Evolutionary conservation across 2,329 filamentous ascomycete genomes (phyloP).

Genomic region (Tolypocladium album): DNA sequence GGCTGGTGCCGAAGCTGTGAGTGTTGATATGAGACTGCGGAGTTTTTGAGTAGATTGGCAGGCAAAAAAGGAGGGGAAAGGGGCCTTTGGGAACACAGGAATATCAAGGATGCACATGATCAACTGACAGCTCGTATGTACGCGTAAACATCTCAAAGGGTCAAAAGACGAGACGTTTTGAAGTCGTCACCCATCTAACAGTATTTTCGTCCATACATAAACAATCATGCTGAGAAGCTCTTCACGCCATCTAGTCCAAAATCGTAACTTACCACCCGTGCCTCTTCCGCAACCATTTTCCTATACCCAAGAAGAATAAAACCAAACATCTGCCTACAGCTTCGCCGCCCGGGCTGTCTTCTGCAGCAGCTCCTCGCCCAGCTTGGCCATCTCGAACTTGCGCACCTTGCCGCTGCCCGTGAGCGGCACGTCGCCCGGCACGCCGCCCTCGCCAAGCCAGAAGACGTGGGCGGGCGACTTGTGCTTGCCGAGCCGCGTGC

Average conservation of each 20-base stretch:
- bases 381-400: slow-evolving; percentile 52
- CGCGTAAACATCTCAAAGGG: neutral
- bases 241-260: neutral
- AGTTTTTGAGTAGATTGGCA: neutral
- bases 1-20: slow-evolving; percentile 43
- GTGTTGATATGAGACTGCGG: neutral
- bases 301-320: neutral
- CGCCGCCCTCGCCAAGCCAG: slow-evolving; percentile 55
- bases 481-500: slow-evolving; percentile 49
- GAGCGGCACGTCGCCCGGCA: slow-evolving; percentile 45
- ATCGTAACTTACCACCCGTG: no score
- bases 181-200: neutral
- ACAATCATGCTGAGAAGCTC: neutral
- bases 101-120: no score
- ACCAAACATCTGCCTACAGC: slow-evolving; percentile 19
- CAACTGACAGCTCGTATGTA: no score
- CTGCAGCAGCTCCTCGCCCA: slow-evolving; percentile 43
- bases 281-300: neutral
- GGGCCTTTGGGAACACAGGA: neutral
- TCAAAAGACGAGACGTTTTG: no score
- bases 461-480: slow-evolving; percentile 67
- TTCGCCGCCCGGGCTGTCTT: slow-evolving; percentile 34
- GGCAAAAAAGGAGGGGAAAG: neutral
- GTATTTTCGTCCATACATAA: neutral
- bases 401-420: slow-evolving; percentile 65